Base-by-base conservation (phyloP, 306 rosid genomes). In the Macrotyloma uniflorum region DNA sequence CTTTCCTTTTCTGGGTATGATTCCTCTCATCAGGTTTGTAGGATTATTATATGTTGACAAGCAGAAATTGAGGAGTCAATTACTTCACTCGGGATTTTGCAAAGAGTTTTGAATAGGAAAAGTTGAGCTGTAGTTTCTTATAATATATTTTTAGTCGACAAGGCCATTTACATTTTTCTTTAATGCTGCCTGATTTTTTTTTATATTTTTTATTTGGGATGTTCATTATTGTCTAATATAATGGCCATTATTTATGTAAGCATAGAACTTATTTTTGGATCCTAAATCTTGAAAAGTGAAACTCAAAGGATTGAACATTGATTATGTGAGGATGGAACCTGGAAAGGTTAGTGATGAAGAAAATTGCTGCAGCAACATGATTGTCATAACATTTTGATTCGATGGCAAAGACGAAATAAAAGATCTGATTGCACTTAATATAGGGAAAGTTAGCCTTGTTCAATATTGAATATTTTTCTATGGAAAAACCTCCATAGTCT, bases 51-150 rank as follows among this genome's bases (percentile, higher is more conserved):
- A 74, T 5, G 33, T 43, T 12, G 57, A 67, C 78, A 49, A 12
- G 78, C 70, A 63, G 75, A 74, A 74, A 50, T 8, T 59, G 71
- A 20, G 73, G 76, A 74, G 70, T 63, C 78, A 51, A 79, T 50
- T 62, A 74, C 55, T 35, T 49, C 59, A 24, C 80, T 66, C 63
- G 40, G 80, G 58, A 58, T 67, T 80, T 72, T 75, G 32, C 66
- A 40, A 49, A 65, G 67, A 80, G 68, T 76, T 84, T 84, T 80
- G 79, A 67, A 33, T 79, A 75, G 79, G 71, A 58, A 72, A 83
- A 53, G 64, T 46, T 35, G 79, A 83, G 78, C 30, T 79, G 35
- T 83, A 61, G 83, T 79, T 83, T 75, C 74, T 61, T 69, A 33
- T 43, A 79, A 51, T 50, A 83, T 67, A 70, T 75, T 33, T 57